phyloP scores from a whole-genome alignment of 2,329 filamentous ascomycete genomes.

The Diaporthe ampelina region DNA sequence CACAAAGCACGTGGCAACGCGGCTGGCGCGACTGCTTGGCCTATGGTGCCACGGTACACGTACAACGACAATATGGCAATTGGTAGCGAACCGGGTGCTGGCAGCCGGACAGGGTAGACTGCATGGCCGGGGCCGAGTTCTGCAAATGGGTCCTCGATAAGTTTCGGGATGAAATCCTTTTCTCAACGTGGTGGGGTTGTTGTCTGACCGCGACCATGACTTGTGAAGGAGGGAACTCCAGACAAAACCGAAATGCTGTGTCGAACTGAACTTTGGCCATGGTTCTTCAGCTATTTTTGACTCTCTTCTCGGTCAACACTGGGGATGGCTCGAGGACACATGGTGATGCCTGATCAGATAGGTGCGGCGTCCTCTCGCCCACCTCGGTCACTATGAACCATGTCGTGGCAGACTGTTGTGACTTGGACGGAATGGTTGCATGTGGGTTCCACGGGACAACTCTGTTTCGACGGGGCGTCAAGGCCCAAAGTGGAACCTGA shows the following conservation, averaged over 20 bases:
- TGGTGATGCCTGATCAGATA: neutral
- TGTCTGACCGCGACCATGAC: neutral
- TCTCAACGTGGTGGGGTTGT: conserved; percentile 11
- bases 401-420: conserved; percentile 17
- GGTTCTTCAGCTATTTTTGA: neutral
- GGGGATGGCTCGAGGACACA: neutral
- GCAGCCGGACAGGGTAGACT: neutral
- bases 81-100: conserved; percentile 14
- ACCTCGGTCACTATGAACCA: neutral
- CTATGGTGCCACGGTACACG: conserved; percentile 1
- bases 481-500: conserved; percentile 17
- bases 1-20: conserved; percentile 27
- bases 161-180: conserved; percentile 14
- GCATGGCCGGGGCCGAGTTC: neutral
- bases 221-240: neutral
- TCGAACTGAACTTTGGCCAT: neutral
- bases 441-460: conserved; percentile 21
- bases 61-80: conserved; percentile 7
- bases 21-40: conserved; percentile 9
- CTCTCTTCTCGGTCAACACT: neutral
- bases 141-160: neutral
- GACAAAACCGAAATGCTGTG: neutral
- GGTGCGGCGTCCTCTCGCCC: neutral
- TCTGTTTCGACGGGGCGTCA: conserved; percentile 12
- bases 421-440: neutral